Conservation (phyloP, 345 rosid species). For the Moricandia arvensis region DNA sequence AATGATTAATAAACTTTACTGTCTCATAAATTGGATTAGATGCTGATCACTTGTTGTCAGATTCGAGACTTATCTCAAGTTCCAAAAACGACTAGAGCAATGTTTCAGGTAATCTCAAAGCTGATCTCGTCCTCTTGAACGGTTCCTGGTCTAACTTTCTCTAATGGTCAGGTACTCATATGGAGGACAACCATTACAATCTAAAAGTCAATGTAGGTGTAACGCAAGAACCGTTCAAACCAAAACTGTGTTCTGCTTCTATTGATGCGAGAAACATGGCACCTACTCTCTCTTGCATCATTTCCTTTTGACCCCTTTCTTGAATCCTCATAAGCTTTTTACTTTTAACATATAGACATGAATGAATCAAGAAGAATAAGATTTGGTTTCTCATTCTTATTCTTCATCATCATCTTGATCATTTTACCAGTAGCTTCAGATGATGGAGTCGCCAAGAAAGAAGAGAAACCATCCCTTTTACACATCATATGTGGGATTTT, state of each 20-base stretch:
- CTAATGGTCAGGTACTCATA: too few relatives aligned
- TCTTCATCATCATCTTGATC: constrained; percentile 30
- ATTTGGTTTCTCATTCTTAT: constrained; percentile 2
- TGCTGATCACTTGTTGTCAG: too few relatives aligned
- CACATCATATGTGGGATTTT: constrained; percentile 34
- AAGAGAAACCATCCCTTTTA: constrained; percentile 42
- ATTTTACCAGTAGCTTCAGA: constrained; percentile 20
- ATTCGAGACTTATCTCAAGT: too few relatives aligned
- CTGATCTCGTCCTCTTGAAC: too few relatives aligned
- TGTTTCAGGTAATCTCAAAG: too few relatives aligned
- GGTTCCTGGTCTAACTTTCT: too few relatives aligned
- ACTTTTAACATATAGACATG: constrained; percentile 13
- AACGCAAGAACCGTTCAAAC: background rate
- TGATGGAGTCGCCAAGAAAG: constrained; percentile 9
- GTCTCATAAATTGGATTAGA: too few relatives aligned
- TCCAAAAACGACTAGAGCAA: too few relatives aligned
- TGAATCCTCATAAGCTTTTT: background rate
- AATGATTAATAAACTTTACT: background rate
- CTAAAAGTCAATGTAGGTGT: background rate
- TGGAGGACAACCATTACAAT: too few relatives aligned
- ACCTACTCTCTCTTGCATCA: constrained; percentile 14
- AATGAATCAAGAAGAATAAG: constrained; percentile 26
- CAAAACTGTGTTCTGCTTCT: background rate
- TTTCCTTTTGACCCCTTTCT: constrained; percentile 1
- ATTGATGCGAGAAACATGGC: constrained; percentile 28